Conservation (phyloP, 2,329 filamentous ascomycete species). For the Colletotrichum falcatum region DNA sequence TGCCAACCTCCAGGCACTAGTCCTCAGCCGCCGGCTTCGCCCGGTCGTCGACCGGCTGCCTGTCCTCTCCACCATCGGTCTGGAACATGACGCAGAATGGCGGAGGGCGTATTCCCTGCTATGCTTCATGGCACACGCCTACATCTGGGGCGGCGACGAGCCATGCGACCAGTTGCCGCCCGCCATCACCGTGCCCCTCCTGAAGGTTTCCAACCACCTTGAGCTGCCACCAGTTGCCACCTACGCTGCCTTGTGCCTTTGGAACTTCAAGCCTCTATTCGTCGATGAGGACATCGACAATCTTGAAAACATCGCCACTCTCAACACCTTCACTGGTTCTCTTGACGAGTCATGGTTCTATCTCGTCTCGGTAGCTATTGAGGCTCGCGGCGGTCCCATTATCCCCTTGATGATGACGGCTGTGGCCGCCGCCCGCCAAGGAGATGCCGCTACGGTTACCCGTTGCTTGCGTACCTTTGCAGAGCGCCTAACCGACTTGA, state of each 20-base stretch:
- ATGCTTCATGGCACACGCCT: constrained; percentile 91
- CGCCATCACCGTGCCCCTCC: constrained; percentile 84
- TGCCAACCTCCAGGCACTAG: constrained; percentile 86
- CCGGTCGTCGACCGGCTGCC: constrained; percentile 84
- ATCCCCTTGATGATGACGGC: constrained; percentile 91
- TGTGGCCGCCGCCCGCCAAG: constrained; percentile 80
- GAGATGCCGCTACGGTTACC: constrained; percentile 78
- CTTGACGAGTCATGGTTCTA: constrained; percentile 99
- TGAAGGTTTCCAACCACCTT: constrained; percentile 80
- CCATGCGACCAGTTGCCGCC: constrained; percentile 84
- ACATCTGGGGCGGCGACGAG: constrained; percentile 93
- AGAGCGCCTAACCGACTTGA: constrained; percentile 88
- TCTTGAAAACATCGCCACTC: constrained; percentile 87
- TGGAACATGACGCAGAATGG: constrained; percentile 91
- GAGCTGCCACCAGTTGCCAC: constrained; percentile 94
- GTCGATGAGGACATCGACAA: constrained; percentile 83
- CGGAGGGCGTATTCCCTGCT: constrained; percentile 91
- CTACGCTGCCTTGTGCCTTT: constrained; percentile 90
- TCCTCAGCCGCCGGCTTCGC: constrained; percentile 86
- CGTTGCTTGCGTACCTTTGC: constrained; percentile 84
- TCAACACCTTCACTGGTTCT: constrained; percentile 92
- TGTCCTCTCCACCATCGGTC: constrained; percentile 82
- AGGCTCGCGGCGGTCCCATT: constrained; percentile 88
- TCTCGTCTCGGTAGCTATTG: constrained; percentile 93
- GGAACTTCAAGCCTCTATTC: constrained; percentile 97